Conservation (phyloP, 106 monocot species). For the Alisma plantagoaquatica region DNA sequence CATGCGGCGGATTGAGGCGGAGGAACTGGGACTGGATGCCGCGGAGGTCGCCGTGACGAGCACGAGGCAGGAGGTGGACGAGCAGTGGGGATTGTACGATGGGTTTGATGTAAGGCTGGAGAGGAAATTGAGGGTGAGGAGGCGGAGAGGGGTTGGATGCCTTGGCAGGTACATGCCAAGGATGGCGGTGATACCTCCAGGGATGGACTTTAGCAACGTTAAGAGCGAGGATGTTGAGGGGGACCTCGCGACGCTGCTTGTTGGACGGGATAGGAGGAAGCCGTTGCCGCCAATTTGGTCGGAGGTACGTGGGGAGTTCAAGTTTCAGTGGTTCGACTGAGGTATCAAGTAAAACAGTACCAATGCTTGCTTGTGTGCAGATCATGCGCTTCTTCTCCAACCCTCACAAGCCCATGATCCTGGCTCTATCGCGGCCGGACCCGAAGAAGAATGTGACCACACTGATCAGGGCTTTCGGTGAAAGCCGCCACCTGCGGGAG, state of each 20-base stretch:
- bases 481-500: conserved; percentile 45
- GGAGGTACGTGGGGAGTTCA: no score
- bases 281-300: conserved; percentile 64
- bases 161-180: conserved; percentile 72
- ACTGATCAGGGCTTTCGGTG: conserved; percentile 63
- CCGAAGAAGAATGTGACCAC: conserved; percentile 78
- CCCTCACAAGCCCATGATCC: conserved; percentile 83
- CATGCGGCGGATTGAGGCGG: conserved; percentile 49
- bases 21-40: conserved; percentile 57
- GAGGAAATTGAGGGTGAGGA: conserved; percentile 50
- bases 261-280: conserved; percentile 30
- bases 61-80: conserved; percentile 74
- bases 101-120: conserved; percentile 56
- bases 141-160: conserved; percentile 44
- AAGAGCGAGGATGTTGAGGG: no score
- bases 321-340: no score
- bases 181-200: conserved; percentile 82
- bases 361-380: no score
- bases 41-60: conserved; percentile 73
- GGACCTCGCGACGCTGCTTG: conserved; percentile 33
- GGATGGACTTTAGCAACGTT: conserved; percentile 85
- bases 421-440: conserved; percentile 66
- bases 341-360: no score
- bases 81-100: conserved; percentile 79
- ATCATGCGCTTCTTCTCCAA: conserved; percentile 69